Evolutionary conservation across 352 stramenopile genomes (phyloP).

Genomic region (Phytophthora crassamura): DNA sequence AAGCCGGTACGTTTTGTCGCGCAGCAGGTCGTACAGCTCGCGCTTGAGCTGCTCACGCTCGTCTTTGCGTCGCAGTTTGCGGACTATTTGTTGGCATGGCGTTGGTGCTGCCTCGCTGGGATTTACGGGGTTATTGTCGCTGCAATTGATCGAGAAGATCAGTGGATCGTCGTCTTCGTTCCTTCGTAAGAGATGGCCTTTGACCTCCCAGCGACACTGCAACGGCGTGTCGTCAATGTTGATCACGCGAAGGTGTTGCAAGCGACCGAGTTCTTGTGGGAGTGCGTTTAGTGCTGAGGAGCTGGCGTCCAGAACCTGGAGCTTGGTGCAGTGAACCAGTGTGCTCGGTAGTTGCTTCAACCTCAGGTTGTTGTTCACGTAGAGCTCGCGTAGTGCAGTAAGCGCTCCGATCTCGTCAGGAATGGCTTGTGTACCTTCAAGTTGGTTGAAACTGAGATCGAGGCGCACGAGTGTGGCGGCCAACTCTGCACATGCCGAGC

Average conservation of each 20-base stretch:
- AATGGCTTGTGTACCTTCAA: slow-evolving; percentile 47
- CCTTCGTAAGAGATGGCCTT: slow-evolving; percentile 52
- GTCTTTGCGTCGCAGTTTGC: slow-evolving; percentile 67
- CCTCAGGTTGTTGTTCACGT: slow-evolving; percentile 85
- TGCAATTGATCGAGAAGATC: slow-evolving; percentile 15
- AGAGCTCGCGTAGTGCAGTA: slow-evolving; percentile 72
- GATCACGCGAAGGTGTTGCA: slow-evolving; percentile 69
- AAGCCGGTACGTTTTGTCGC: slow-evolving; percentile 66
- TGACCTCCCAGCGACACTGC: slow-evolving; percentile 57
- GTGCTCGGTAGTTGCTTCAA: slow-evolving; percentile 59
- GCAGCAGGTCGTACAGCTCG: slow-evolving; percentile 63
- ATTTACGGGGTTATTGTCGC: slow-evolving; percentile 12
- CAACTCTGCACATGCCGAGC: slow-evolving; percentile 36
- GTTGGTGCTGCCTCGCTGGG: slow-evolving; percentile 17
- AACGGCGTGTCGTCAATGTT: slow-evolving; percentile 81
- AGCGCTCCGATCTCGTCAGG: slow-evolving; percentile 66
- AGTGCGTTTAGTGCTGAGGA: slow-evolving; percentile 66
- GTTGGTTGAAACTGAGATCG: slow-evolving; percentile 85
- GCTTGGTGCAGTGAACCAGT: slow-evolving; percentile 65
- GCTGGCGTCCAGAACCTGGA: slow-evolving; percentile 80
- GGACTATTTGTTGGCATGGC: slow-evolving; percentile 58
- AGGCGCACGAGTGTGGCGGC: slow-evolving; percentile 59
- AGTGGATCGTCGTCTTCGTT: slow-evolving; percentile 25
- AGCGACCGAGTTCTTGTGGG: slow-evolving; percentile 69
- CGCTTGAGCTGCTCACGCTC: slow-evolving; percentile 66